Evolutionary conservation across 495 filamentous ascomycete genomes (phyloP).

Genomic region (Hyphodiscus hymeniophilus): DNA sequence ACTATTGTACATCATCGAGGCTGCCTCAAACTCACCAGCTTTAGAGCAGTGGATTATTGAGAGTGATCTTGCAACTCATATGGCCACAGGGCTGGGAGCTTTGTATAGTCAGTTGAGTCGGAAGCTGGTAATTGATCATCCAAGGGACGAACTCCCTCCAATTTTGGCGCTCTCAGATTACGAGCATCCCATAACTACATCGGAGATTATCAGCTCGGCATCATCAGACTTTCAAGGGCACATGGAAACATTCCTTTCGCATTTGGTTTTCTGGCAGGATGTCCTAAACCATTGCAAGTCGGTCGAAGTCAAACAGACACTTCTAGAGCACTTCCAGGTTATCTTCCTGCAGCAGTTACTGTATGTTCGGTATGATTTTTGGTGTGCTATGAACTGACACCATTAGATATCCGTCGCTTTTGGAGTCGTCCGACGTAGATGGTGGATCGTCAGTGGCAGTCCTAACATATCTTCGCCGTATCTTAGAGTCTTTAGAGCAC

Average conservation of each 20-base stretch:
- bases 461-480: constrained; percentile 83
- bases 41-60: constrained; percentile 95
- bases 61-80: constrained; percentile 90
- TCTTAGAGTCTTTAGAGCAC: constrained; percentile 84
- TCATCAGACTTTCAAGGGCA: constrained; percentile 65
- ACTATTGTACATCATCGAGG: constrained; percentile 90
- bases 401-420: constrained; percentile 79
- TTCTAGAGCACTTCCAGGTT: constrained; percentile 95
- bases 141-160: constrained; percentile 59
- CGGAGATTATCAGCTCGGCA: constrained; percentile 61
- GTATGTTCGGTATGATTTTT: constrained; percentile 40
- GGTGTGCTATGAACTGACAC: constrained; percentile 11
- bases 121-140: constrained; percentile 55
- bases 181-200: constrained; percentile 47
- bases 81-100: constrained; percentile 93
- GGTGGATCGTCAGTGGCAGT: constrained; percentile 95
- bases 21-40: constrained; percentile 69
- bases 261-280: constrained; percentile 96
- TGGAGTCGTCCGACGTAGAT: constrained; percentile 94
- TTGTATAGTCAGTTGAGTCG: constrained; percentile 93
- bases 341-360: constrained; percentile 92
- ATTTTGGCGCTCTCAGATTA: constrained; percentile 85
- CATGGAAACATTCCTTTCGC: constrained; percentile 88
- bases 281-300: constrained; percentile 92
- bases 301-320: constrained; percentile 78